Evolutionary conservation across 441 rosid genomes (phyloP).

Genomic region (Capsella rubella): DNA sequence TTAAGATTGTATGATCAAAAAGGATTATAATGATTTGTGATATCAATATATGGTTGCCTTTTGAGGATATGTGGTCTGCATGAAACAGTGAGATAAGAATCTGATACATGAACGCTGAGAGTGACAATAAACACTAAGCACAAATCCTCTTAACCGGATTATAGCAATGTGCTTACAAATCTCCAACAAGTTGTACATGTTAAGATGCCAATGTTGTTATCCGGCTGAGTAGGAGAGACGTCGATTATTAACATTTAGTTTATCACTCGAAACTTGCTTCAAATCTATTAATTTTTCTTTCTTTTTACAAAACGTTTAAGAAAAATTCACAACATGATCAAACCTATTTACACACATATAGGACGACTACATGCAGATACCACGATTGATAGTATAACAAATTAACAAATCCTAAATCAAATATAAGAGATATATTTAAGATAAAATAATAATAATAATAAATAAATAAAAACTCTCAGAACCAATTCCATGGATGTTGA

Average conservation of each 20-base stretch:
- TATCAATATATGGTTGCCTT: constrained; percentile 2
- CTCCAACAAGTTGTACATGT: too few species aligned
- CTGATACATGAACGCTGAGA: constrained; percentile 16
- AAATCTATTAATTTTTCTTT: constrained; percentile 7
- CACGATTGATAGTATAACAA: constrained; percentile 24
- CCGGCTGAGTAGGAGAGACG: too few species aligned
- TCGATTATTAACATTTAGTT: not conserved
- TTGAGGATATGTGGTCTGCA: constrained; percentile 11
- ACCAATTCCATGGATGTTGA: constrained; percentile 48
- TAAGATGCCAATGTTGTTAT: too few species aligned
- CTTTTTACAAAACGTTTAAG: constrained; percentile 16
- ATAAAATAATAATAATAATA: constrained; percentile 16
- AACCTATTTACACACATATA: constrained; percentile 25
- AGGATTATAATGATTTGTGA: not conserved
- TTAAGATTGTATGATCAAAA: constrained; percentile 17
- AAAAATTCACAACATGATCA: constrained; percentile 9
- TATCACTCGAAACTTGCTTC: not conserved
- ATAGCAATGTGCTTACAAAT: too few species aligned
- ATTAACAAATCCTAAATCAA: constrained; percentile 29
- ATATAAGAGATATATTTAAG: not conserved
- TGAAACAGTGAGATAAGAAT: not conserved
- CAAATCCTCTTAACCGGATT: not conserved
- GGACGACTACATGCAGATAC: constrained; percentile 5
- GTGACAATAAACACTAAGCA: not conserved
- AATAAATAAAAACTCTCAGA: constrained; percentile 25